Evolutionary conservation across 345 rosid genomes (phyloP).

Genomic region (Eucalyptus grandis): DNA sequence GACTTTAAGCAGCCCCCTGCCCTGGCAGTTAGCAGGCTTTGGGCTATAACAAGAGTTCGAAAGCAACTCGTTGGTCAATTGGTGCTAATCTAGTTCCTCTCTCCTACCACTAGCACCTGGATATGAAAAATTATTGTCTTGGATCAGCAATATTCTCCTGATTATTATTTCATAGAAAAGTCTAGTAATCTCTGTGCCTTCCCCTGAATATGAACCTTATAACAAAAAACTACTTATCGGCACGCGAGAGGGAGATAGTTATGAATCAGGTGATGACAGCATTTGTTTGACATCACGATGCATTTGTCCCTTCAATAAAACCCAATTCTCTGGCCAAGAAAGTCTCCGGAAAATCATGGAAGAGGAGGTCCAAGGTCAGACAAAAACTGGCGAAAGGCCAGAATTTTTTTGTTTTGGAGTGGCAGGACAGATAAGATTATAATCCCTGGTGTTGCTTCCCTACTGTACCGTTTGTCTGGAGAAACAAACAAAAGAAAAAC

Average conservation of each 20-base stretch:
- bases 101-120: neutral
- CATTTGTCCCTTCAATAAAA: conserved; percentile 11
- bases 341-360: conserved; percentile 19
- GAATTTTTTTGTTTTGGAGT: conserved; percentile 14
- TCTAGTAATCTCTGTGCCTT: neutral
- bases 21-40: neutral
- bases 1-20: neutral
- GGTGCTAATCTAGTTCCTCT: neutral
- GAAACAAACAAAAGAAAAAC: conserved; percentile 19
- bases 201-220: neutral
- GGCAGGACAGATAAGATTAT: conserved; percentile 29
- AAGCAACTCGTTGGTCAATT: neutral
- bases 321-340: conserved; percentile 3
- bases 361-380: neutral
- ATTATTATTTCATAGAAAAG: neutral
- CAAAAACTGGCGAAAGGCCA: conserved; percentile 1
- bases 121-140: neutral
- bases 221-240: neutral
- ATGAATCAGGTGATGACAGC: neutral
- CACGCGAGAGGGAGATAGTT: neutral
- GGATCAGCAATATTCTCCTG: neutral
- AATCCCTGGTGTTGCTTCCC: neutral
- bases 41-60: neutral
- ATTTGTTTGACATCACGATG: neutral
- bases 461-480: conserved; percentile 7